A percentile compares a stretch with the other conserved stretches of the same genome.
phyloP scores from a whole-genome alignment of 495 filamentous ascomycete species.

The Aspergillus nanangensis region DNA sequence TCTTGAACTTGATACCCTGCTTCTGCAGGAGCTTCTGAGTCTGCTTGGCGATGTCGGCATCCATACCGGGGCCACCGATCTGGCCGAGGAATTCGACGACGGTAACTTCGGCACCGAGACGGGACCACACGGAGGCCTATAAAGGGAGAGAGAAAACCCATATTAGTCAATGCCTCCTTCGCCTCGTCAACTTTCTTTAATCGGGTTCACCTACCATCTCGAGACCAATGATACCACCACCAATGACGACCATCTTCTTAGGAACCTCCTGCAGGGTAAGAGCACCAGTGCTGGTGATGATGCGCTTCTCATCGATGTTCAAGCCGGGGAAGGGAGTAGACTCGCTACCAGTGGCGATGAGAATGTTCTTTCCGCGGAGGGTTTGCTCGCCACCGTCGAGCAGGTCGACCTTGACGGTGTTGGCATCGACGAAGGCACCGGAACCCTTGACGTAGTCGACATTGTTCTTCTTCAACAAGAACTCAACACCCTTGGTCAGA shows the following conservation, averaged over 20 bases:
- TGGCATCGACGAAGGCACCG: constrained; percentile 78
- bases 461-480: constrained; percentile 96
- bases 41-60: constrained; percentile 85
- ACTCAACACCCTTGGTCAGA: constrained; percentile 96
- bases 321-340: constrained; percentile 94
- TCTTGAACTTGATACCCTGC: constrained; percentile 98
- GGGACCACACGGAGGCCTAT: constrained; percentile 87
- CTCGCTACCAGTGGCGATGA: constrained; percentile 94
- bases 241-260: constrained; percentile 97
- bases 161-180: background rate
- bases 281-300: constrained; percentile 93
- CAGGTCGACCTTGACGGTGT: constrained; percentile 87
- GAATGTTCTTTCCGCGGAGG: constrained; percentile 87
- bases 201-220: constrained; percentile 67
- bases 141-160: background rate
- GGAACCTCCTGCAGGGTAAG: constrained; percentile 85
- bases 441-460: constrained; percentile 96
- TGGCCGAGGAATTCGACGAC: constrained; percentile 94
- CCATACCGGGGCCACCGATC: constrained; percentile 98
- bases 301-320: constrained; percentile 93
- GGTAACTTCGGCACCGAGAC: constrained; percentile 89
- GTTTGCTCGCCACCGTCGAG: constrained; percentile 85
- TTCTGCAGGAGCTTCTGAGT: constrained; percentile 90
- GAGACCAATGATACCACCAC: constrained; percentile 96
- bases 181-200: background rate